A percentile compares a stretch with the other conserved stretches of the same genome.
These are phyloP conservation scores for Chaetomium fimeti DNA, from an alignment of 495 filamentous ascomycete species.

Conservation along the genomic window DNA sequence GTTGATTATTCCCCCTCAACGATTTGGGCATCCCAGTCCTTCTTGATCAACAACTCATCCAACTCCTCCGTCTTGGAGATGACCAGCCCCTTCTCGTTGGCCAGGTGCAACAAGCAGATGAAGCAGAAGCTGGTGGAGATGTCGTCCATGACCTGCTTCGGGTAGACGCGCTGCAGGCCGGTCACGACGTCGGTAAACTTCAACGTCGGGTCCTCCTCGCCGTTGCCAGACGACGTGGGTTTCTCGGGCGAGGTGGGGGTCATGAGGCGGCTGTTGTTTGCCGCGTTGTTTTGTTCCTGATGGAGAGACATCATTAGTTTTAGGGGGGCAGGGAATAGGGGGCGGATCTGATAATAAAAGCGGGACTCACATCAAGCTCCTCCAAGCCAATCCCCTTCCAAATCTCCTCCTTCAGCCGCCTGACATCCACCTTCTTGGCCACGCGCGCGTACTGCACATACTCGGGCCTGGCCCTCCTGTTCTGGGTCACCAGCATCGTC, in stretches of 20 bases:
- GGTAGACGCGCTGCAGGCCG: constrained; percentile 79
- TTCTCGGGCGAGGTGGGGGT: constrained; percentile 30
- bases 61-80: constrained; percentile 58
- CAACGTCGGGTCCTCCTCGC: constrained; percentile 45
- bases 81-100: constrained; percentile 92
- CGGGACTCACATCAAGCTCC: constrained; percentile 41
- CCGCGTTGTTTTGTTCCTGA: not conserved
- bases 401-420: constrained; percentile 90
- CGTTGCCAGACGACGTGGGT: constrained; percentile 23
- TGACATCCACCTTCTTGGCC: constrained; percentile 98
- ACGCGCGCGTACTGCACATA: constrained; percentile 95
- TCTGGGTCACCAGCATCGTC: constrained; percentile 89
- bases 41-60: constrained; percentile 56
- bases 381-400: constrained; percentile 84
- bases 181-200: constrained; percentile 93
- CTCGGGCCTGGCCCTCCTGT: constrained; percentile 76
- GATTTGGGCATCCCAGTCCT: constrained; percentile 57
- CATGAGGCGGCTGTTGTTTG: constrained; percentile 11
- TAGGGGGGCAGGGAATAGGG: not conserved
- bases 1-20: constrained; percentile 34
- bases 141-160: constrained; percentile 77
- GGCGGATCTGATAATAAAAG: not conserved
- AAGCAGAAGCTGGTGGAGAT: constrained; percentile 98
- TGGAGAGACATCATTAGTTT: not conserved
- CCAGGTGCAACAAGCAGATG: constrained; percentile 91